Conservation (phyloP, 441 rosid species). For the Gossypium trilobum region DNA sequence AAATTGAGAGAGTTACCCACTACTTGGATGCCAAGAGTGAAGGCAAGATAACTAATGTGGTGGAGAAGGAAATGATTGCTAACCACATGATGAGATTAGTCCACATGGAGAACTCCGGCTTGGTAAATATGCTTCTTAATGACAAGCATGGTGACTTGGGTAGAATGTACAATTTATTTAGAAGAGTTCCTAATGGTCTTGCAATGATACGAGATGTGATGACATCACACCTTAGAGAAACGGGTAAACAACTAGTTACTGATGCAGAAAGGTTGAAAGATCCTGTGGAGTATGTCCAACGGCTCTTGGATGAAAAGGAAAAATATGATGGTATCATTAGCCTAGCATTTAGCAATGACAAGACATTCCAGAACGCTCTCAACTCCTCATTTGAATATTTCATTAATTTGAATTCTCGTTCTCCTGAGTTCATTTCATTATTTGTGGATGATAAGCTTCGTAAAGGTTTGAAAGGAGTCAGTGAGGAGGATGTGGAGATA, state of each 20-base stretch:
- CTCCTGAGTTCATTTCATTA: slow-evolving; percentile 83
- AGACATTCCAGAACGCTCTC: slow-evolving; percentile 86
- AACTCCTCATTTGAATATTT: slow-evolving; percentile 86
- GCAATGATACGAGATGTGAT: slow-evolving; percentile 64
- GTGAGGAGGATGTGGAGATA: slow-evolving; percentile 81
- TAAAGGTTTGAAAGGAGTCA: slow-evolving; percentile 74
- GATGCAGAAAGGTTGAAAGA: slow-evolving; percentile 89
- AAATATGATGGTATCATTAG: slow-evolving; percentile 69
- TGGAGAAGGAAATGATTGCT: slow-evolving; percentile 91
- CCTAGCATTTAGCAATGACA: slow-evolving; percentile 67
- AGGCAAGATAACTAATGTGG: slow-evolving; percentile 77
- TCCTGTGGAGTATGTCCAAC: slow-evolving; percentile 89
- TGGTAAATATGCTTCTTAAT: slow-evolving; percentile 86
- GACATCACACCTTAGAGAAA: slow-evolving; percentile 86
- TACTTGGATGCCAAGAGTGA: slow-evolving; percentile 85
- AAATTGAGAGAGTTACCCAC: slow-evolving; percentile 80
- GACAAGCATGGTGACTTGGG: slow-evolving; percentile 78
- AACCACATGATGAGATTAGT: slow-evolving; percentile 89
- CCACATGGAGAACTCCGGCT: slow-evolving; percentile 93
- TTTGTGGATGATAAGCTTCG: slow-evolving; percentile 89
- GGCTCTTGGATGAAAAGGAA: slow-evolving; percentile 77
- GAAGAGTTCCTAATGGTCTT: slow-evolving; percentile 82
- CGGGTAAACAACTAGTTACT: slow-evolving; percentile 80
- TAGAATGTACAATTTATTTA: slow-evolving; percentile 81
- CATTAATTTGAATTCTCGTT: slow-evolving; percentile 76